These are phyloP conservation scores for Colletotrichum tropicicola DNA, from an alignment of 2,329 filamentous ascomycete species.

Conservation along the genomic window DNA sequence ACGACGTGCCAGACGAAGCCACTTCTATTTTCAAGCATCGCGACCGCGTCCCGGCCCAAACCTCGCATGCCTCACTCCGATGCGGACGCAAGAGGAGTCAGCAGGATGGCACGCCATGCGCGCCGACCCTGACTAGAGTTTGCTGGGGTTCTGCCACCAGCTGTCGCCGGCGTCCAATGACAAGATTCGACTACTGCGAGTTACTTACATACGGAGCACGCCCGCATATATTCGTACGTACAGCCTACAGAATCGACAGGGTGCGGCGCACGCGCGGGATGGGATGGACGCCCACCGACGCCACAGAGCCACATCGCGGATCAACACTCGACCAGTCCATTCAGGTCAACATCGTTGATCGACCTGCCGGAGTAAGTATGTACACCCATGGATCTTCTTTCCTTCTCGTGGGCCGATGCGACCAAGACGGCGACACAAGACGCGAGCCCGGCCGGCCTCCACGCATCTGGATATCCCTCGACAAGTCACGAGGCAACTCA, in stretches of 20 bases:
- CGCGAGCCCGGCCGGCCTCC: not conserved
- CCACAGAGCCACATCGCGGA: conserved; percentile 7
- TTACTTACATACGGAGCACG: conserved; percentile 25
- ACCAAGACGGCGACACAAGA: conserved; percentile 8
- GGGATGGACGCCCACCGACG: not conserved
- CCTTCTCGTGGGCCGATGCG: conserved; percentile 8
- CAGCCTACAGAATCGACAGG: conserved; percentile 16
- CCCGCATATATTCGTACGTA: conserved; percentile 24
- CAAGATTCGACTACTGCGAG: conserved; percentile 16
- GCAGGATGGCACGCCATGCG: conserved; percentile 1
- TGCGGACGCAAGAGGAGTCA: not conserved
- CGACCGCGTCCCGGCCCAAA: not conserved
- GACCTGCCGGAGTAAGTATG: conserved; percentile 2
- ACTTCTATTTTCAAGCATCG: not conserved
- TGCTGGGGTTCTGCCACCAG: not conserved
- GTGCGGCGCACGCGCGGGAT: conserved; percentile 5
- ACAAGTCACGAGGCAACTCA: not conserved
- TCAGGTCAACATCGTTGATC: not conserved
- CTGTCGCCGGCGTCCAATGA: not conserved
- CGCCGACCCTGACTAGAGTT: conserved; percentile 10
- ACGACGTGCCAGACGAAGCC: not conserved
- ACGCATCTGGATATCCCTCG: not conserved
- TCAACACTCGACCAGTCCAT: not conserved
- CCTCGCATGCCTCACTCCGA: not conserved
- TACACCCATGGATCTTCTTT: conserved; percentile 6